phyloP scores from a whole-genome alignment of 352 stramenopile genomes.

The Globisporangium cylindrosporum region DNA sequence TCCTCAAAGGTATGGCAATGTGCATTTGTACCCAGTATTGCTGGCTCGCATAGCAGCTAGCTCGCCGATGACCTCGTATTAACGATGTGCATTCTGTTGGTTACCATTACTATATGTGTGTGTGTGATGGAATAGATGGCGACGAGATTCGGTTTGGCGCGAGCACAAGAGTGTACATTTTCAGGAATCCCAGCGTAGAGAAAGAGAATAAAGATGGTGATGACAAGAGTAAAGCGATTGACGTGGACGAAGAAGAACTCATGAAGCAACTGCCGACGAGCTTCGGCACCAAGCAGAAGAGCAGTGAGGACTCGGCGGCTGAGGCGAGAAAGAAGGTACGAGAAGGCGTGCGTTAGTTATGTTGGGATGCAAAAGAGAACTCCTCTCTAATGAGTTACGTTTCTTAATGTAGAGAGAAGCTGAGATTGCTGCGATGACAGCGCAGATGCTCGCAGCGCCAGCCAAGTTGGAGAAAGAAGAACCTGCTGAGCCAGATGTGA shows the following conservation, averaged over 20 bases:
- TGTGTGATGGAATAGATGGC: conserved; percentile 24
- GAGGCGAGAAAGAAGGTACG: conserved; percentile 41
- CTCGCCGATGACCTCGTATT: background rate
- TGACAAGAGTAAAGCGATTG: conserved; percentile 8
- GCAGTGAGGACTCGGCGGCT: background rate
- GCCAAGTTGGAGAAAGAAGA: conserved; percentile 13
- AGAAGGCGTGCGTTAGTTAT: background rate
- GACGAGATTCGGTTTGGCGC: conserved; percentile 59
- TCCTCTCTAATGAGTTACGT: background rate
- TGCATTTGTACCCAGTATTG: background rate
- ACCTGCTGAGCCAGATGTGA: background rate
- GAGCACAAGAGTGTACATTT: conserved; percentile 59
- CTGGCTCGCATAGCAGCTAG: background rate
- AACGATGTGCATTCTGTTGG: background rate
- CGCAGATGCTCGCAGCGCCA: conserved; percentile 61
- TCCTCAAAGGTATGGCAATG: conserved; percentile 30
- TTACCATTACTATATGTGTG: background rate
- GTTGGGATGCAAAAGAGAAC: background rate
- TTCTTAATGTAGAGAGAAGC: conserved; percentile 36
- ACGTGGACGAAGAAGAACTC: conserved; percentile 21
- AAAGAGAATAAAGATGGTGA: conserved; percentile 5
- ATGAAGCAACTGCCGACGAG: conserved; percentile 42
- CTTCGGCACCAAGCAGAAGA: conserved; percentile 39
- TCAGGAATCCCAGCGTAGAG: conserved; percentile 26
- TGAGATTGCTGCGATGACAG: conserved; percentile 71